Conservation (phyloP, 257 asterid genomes). For the Rauvolfia tetraphylla region DNA sequence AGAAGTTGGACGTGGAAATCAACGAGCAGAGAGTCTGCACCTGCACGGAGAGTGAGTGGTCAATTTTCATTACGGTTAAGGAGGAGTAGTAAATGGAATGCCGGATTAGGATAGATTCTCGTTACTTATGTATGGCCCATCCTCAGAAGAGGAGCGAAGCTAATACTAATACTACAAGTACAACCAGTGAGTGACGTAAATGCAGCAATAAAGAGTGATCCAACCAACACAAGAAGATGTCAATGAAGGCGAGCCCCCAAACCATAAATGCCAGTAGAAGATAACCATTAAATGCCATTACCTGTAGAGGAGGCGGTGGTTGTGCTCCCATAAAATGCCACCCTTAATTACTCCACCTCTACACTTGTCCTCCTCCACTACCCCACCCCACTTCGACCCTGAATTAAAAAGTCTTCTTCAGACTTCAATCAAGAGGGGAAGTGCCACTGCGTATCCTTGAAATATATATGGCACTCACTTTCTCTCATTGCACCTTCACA, state of each 20-base stretch:
- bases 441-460: too few species aligned
- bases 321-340: neutral
- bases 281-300: conserved; percentile 9
- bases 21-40: too few species aligned
- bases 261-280: neutral
- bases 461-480: too few species aligned
- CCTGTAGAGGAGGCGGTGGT: neutral
- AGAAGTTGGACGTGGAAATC: neutral
- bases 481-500: too few species aligned
- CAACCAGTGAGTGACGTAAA: neutral
- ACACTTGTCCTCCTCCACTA: neutral
- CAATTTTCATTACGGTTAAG: conserved; percentile 3
- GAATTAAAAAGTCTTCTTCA: too few species aligned
- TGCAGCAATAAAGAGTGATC: conserved; percentile 12
- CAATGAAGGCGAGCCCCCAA: neutral
- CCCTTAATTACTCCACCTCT: neutral
- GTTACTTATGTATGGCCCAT: neutral
- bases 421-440: too few species aligned
- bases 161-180: too few species aligned
- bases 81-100: conserved; percentile 6
- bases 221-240: conserved; percentile 14
- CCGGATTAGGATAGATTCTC: neutral
- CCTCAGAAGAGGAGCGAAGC: neutral
- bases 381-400: too few species aligned
- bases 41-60: neutral